Base-by-base conservation (phyloP, 352 stramenopile genomes). In the Peronospora belbahrii region DNA sequence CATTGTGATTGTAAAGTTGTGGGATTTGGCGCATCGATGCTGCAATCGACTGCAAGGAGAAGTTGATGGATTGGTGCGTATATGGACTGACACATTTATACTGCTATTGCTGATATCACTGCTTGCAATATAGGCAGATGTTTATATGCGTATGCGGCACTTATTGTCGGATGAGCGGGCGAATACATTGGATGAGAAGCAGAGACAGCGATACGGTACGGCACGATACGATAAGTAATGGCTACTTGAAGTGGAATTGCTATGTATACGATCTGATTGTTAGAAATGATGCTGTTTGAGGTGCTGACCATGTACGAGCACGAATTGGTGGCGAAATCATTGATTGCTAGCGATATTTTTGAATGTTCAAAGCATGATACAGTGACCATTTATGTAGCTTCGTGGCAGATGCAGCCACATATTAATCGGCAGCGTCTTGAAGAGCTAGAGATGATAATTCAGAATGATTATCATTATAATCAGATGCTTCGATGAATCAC, bases 351-450 rank as follows among this genome's bases (percentile, higher is more conserved):
- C 23, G 79, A 89, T 45, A 59, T 85, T 9, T 83, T 86, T 18
- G 73, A 85, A 30, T 88, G 73, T 48, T 39, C 48, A 5, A 75
- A 74, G 15, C 75, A 91, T 62, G 68, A 87, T 15, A 82, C 60
- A 0, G 62, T 86, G 46, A 85, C 68, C 6, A 13, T 93, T 0
- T 93, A 93, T 49, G 61, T 93, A 32, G 76, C 81, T 3, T 78
- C 76, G 6, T 90, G 81, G 81, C 78, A 93, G 57, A 93, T 93
- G 81, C 81, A 93, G 65, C 76, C 81, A 11, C 75, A 85, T 23
- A 63, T 93, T 24, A 64, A 88, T 47, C 65, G 65, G 6, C 40
- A 49, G 27, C 78, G 74, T 15, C 60, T 89, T 6, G 71, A 85
- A 11, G 77, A 89, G 55, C 53, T 89, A 6, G 57, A 82, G 39